Evolutionary conservation across 768 basidiomycete genomes (phyloP), one percentile per base, ranked within the genome.

Genomic region (Pluteus cervinus): DNA sequence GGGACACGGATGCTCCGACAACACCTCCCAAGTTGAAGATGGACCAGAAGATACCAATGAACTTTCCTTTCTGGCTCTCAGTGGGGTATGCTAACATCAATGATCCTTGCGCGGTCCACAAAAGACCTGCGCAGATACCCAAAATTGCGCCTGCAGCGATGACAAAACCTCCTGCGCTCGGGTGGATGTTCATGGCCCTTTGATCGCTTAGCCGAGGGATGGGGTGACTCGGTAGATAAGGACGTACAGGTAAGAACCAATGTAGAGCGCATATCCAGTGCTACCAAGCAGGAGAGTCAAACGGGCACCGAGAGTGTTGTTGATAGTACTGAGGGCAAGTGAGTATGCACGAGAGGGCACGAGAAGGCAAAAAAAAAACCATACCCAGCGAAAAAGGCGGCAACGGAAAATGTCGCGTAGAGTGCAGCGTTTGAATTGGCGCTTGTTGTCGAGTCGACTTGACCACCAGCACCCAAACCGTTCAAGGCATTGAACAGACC

Each of bases 71-170:
- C 54, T 89, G 75, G 31, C 57, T 51, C 54, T 90, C 86, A 0
- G 83, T 86, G 0, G 86, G 83, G 56, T 90, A 90, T 4, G 84
- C 76, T 57, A 91, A 61, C 79, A 89, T 88, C 42, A 90, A 62
- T 12, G 76, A 80, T n/a, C 86, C 88, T 50, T 90, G 86, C 0
- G 86, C 83, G 1, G 86, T 81, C 87, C 87, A 89, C 6, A 89
- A 62, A 29, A 90, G 51, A 33, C 69, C 71, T 1, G 71, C 86
- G 49, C 81, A 85, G 33, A 86, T 44, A 12, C 87, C 87, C 12
- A 88, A 76, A 39, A 85, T 50, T 25, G 81, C 80, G 14, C 86
- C 87, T 3, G 84, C 69, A 12, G 65, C 73, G 45, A 89, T 75
- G 29, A 84, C 76, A 52, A 88, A 89, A 21, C 61, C 63, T 23